Base-by-base conservation (phyloP, 108 stramenopile species). In the Phaeodactylum tricornutum region DNA sequence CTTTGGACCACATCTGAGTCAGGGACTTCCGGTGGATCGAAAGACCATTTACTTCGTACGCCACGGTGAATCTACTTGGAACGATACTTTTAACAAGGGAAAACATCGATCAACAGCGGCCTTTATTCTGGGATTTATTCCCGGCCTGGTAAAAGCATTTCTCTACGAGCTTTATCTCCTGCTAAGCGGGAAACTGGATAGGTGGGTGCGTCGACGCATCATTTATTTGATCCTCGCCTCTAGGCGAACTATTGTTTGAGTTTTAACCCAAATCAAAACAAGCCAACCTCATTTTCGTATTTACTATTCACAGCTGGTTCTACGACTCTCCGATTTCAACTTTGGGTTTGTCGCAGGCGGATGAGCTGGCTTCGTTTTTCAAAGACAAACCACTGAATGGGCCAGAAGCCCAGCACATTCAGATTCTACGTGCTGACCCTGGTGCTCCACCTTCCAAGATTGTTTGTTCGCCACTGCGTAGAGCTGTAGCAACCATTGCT, bases 61-160 rank as follows among this genome's bases (percentile, higher is more conserved):
- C 3, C 91, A 93, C 35, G 91, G 87, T 19, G 90, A 84, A 54
- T 81, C 81, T 1, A 83, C 80, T 12, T 87, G 89, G 84, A 68
- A 68, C 27, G 72, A 93, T 45, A 93, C 91, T 11, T 93, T 93
- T 78, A 88, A 93, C 57, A 75, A 82, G 52, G 86, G 91, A 34
- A 68, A 77, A 30, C 71, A 73, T 48, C 67, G 91, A 32, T 67
- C 68, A 36, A 55, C 57, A 12, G n/a, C 51, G 21, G 36, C 44
- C 2, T 93, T 93, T 55, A 55, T 62, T 0, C 37, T 85, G 32
- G 75, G 82, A 25, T 93, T 86, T 52, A 24, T 88, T 40, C 87
- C 91, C 11, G 84, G 84, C 29, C 61, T 93, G 29, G 47, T 88
- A 48, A 78, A 88, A 45, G 71, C 87, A 22, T 32, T 83, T 1